Percentiles rank a stretch among this genome's conserved stretches.
phyloP scores from a whole-genome alignment of 768 basidiomycete species.

The Termitomyces sp. region DNA sequence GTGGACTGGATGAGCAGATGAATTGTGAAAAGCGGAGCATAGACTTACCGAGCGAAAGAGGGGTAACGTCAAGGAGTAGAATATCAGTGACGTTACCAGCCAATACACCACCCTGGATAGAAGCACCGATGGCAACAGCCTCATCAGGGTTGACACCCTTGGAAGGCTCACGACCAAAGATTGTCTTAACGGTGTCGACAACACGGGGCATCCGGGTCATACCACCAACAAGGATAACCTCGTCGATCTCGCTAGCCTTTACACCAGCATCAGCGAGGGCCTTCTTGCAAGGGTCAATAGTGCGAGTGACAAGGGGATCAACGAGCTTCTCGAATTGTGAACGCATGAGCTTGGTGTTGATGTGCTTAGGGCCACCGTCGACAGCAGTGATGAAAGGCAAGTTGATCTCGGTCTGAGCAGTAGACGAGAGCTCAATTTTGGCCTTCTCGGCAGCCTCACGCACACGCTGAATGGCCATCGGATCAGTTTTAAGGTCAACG shows the following conservation, averaged over 20 bases:
- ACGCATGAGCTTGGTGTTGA: constrained; percentile 86
- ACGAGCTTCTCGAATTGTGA: constrained; percentile 90
- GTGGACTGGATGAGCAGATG: not conserved
- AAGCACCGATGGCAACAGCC: constrained; percentile 96
- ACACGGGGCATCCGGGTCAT: constrained; percentile 99
- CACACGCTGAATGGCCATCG: constrained; percentile 98
- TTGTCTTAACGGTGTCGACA: constrained; percentile 83
- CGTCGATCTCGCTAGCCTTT: constrained; percentile 89
- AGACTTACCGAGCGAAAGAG: constrained; percentile 83
- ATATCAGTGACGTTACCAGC: constrained; percentile 96
- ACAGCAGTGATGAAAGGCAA: constrained; percentile 98
- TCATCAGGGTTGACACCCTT: constrained; percentile 99
- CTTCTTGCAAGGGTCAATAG: constrained; percentile 96
- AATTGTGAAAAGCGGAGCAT: not conserved
- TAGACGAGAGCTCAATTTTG: constrained; percentile 95
- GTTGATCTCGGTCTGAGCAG: constrained; percentile 94
- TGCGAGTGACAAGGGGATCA: constrained; percentile 75
- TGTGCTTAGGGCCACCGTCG: constrained; percentile 92
- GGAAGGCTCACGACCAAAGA: constrained; percentile 95
- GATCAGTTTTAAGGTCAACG: constrained; percentile 75
- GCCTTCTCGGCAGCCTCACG: constrained; percentile 99
- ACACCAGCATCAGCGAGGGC: constrained; percentile 91
- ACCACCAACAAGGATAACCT: constrained; percentile 97
- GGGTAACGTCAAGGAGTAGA: constrained; percentile 92
- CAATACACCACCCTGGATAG: constrained; percentile 97